phyloP scores from a whole-genome alignment of 1,139 yeast species.

The Suhomyces choctaworum region DNA sequence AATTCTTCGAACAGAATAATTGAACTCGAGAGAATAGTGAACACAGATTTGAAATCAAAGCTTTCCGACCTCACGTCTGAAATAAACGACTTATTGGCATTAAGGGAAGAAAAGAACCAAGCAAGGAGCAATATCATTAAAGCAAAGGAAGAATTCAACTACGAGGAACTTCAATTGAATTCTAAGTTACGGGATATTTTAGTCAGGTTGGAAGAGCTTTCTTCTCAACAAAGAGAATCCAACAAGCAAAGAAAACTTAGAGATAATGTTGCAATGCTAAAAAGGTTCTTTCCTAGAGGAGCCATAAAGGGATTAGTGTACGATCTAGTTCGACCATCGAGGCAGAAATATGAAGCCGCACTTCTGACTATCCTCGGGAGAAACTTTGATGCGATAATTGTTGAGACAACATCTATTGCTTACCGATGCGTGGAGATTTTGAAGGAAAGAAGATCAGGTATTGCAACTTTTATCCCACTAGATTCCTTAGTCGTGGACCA shows the following conservation, averaged over 20 bases:
- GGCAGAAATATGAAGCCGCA: slow-evolving; percentile 73
- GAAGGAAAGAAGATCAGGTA: slow-evolving; percentile 84
- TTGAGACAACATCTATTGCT: slow-evolving; percentile 74
- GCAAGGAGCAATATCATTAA: slow-evolving; percentile 42
- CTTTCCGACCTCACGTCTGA: slow-evolving; percentile 35
- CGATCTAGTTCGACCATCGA: slow-evolving; percentile 79
- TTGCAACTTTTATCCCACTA: slow-evolving; percentile 84
- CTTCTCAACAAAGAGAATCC: slow-evolving; percentile 75
- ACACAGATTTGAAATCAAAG: slow-evolving; percentile 34
- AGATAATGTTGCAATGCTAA: slow-evolving; percentile 69
- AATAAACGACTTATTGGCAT: slow-evolving; percentile 34
- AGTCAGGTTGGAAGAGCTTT: slow-evolving; percentile 64
- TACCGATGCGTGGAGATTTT: slow-evolving; percentile 78
- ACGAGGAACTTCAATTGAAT: slow-evolving; percentile 56
- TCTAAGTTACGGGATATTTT: slow-evolving; percentile 66
- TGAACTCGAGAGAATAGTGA: slow-evolving; percentile 31
- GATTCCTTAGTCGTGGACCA: slow-evolving; percentile 65
- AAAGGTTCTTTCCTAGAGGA: slow-evolving; percentile 62
- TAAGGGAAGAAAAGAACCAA: slow-evolving; percentile 44
- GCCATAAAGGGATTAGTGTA: slow-evolving; percentile 79
- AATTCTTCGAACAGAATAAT: slow-evolving; percentile 42
- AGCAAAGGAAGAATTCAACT: slow-evolving; percentile 45
- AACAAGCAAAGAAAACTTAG: slow-evolving; percentile 65
- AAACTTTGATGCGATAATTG: slow-evolving; percentile 79
- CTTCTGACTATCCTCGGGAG: slow-evolving; percentile 78